These are phyloP conservation scores for Colletotrichum nymphaeae DNA, from an alignment of 2,329 filamentous ascomycete species.

Conservation along the genomic window DNA sequence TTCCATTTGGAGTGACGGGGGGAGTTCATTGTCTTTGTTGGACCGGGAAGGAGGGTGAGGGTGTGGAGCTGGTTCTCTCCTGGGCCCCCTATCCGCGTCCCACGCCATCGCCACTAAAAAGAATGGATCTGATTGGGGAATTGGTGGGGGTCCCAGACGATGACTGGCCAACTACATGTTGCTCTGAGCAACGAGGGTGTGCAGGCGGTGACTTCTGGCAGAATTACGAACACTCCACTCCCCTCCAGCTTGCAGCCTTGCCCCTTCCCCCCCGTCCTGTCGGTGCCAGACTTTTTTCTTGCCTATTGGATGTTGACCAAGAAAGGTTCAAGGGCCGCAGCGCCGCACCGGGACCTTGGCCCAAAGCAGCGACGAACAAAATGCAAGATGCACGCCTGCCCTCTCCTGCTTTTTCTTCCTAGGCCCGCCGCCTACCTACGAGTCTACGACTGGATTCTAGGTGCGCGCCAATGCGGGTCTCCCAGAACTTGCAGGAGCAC, in stretches of 20 bases:
- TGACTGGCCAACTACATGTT: conserved; percentile 34
- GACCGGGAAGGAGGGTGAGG: not conserved
- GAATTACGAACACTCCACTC: not conserved
- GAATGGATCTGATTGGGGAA: conserved; percentile 33
- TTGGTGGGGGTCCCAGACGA: conserved; percentile 27
- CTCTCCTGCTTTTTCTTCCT: not conserved
- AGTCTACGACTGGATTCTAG: not conserved
- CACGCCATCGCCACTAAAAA: conserved; percentile 31
- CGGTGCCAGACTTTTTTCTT: not conserved
- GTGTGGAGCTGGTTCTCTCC: not conserved
- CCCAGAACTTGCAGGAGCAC: conserved; percentile 11
- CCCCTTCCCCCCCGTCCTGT: not conserved
- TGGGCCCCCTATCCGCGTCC: conserved; percentile 20
- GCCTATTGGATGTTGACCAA: not conserved
- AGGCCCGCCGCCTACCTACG: not conserved
- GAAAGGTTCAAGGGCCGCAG: not conserved
- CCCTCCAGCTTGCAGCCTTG: not conserved
- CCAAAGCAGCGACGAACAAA: not conserved
- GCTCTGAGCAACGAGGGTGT: conserved; percentile 29
- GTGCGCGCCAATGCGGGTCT: conserved; percentile 31
- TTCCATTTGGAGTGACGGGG: not conserved
- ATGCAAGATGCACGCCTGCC: not conserved
- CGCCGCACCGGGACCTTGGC: not conserved
- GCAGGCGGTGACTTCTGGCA: not conserved
- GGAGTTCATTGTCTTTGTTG: not conserved